Base-by-base conservation (phyloP, 768 basidiomycete species). In the Podaxis mareebaensis region DNA sequence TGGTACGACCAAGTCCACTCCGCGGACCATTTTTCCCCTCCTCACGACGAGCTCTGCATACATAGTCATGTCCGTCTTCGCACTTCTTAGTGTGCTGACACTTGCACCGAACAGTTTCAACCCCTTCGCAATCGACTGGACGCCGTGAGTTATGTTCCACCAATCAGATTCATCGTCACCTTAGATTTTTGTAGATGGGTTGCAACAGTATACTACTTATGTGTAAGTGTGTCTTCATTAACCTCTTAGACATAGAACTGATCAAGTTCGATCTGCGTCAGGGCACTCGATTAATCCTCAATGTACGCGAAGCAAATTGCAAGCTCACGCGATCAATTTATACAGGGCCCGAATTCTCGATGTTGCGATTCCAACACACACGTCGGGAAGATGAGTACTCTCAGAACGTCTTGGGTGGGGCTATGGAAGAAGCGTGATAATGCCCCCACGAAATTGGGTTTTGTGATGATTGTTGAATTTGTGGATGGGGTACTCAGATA, bases 271-370 rank as follows among this genome's bases (percentile, higher is more conserved):
- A 24, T 39, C 2, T 12, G 2, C 20, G 8, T 49, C 44, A 59
- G 58, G 58, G 44, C 13, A 59, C 58, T 2, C 28, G 58, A 17
- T 39, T 59, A 12, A 59, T 59, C n/a, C 30, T 59, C 30, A 59
- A 59, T 20, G 30, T 59, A 13, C 58, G 58, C 6, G 46, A 59
- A 17, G 58, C 58, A 13, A 49, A 49, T 20, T 51, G 58, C 28
- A 59, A 48, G 46, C 33, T 59, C 17, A 30, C 58, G n/a, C 38
- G 49, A 8, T 49, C 58, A 2, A 36, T 59, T 17, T 51, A 10
- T 10, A 51, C 49, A 8, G 24, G 49, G 8, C 49, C 49, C 3
- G 49, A 51, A 51, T 51, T 51, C 22, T 22, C n/a, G 49, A 26
- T 22, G 10, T 3, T 51, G 11, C 49, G 24, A 22, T 51, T 51